Conservation (phyloP, 495 filamentous ascomycete genomes). For the Podospora didyma region DNA sequence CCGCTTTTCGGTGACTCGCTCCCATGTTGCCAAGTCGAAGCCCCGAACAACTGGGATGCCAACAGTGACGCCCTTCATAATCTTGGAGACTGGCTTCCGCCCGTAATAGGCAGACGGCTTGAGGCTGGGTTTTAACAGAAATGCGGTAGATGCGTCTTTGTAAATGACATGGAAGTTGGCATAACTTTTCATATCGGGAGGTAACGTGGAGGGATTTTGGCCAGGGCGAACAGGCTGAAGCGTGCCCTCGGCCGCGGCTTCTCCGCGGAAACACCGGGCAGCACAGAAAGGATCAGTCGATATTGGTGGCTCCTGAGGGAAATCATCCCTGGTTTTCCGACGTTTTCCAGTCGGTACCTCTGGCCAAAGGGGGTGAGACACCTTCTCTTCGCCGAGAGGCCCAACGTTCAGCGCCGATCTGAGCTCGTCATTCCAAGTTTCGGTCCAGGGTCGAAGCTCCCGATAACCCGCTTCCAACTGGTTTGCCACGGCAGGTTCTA, state of each 20-base stretch:
- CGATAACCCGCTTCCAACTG: constrained; percentile 84
- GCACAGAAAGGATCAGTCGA: constrained; percentile 53
- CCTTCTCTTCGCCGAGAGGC: constrained; percentile 84
- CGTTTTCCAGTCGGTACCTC: constrained; percentile 41
- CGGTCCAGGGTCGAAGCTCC: constrained; percentile 82
- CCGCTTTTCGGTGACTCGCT: constrained; percentile 57
- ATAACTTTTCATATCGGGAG: constrained; percentile 45
- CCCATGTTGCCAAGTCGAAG: constrained; percentile 75
- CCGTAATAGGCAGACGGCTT: constrained; percentile 78
- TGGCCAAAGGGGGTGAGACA: constrained; percentile 77
- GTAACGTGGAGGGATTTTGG: constrained; percentile 27
- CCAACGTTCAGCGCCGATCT: constrained; percentile 89
- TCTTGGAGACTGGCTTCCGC: constrained; percentile 72
- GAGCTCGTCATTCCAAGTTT: constrained; percentile 91
- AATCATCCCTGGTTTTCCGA: constrained; percentile 27
- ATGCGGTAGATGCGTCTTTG: constrained; percentile 67
- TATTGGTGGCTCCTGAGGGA: constrained; percentile 42
- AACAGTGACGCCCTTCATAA: constrained; percentile 75
- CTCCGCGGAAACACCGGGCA: constrained; percentile 49
- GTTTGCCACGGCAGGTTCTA: constrained; percentile 86
- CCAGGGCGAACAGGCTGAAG: constrained; percentile 38
- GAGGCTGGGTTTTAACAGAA: constrained; percentile 73
- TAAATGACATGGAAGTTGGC: constrained; percentile 76
- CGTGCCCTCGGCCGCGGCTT: constrained; percentile 51
- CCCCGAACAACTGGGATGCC: constrained; percentile 85